Evolutionary conservation across 768 basidiomycete genomes (phyloP).

Genomic region (Termitomyces sp.): DNA sequence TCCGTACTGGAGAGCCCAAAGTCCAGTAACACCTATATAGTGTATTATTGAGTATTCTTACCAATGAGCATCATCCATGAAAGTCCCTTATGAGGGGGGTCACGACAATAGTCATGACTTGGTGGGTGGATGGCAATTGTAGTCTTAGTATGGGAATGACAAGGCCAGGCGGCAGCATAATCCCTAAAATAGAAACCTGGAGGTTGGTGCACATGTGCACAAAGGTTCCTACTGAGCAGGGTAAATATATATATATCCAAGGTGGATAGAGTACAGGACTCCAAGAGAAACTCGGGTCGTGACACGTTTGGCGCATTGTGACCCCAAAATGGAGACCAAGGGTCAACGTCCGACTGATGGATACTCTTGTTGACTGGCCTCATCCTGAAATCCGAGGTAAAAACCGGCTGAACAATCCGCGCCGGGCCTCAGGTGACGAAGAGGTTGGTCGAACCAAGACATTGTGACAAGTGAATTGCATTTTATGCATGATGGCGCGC

Average conservation of each 20-base stretch:
- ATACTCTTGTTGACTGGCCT: neutral
- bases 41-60: neutral
- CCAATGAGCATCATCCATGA: neutral
- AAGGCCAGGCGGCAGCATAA: neutral
- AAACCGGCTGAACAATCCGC: conserved; percentile 1
- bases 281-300: neutral
- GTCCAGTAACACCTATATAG: neutral
- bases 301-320: neutral
- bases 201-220: neutral
- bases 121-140: neutral
- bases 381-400: conserved; percentile 7
- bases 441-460: conserved; percentile 1
- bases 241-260: neutral
- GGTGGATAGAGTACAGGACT: neutral
- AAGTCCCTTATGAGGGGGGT: conserved; percentile 5
- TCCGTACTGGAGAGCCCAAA: neutral
- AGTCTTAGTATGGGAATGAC: neutral
- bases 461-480: conserved; percentile 2
- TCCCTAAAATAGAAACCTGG: neutral
- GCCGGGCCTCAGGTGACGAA: neutral
- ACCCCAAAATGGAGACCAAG: neutral
- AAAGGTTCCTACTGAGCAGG: neutral
- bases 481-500: neutral
- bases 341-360: neutral
- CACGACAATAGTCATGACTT: neutral